A percentile compares a stretch with the other conserved stretches of the same genome.
phyloP scores from a whole-genome alignment of 176 grass and related monocot species.

The Elaeis guineensis region DNA sequence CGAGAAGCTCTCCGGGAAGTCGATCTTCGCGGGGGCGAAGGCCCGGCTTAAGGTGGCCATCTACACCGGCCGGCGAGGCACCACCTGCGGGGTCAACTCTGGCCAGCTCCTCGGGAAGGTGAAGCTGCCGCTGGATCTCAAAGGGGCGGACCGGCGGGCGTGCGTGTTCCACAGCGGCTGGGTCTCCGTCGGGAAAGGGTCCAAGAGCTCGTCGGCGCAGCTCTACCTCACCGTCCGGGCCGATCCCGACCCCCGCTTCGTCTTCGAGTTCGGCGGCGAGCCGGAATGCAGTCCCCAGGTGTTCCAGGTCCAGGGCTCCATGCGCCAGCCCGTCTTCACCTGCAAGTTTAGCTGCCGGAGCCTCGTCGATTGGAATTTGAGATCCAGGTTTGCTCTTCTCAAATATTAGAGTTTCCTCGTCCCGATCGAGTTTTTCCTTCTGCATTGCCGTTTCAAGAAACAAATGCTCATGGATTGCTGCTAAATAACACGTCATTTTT shows the following conservation, averaged over 20 bases:
- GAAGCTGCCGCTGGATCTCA: slow-evolving; percentile 57
- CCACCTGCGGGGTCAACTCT: slow-evolving; percentile 43
- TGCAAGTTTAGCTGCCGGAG: slow-evolving; percentile 88
- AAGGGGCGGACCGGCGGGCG: slow-evolving; percentile 38
- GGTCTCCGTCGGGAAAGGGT: slow-evolving; percentile 50
- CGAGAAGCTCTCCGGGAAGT: slow-evolving; percentile 46
- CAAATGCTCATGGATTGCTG: not conserved
- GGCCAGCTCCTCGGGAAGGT: slow-evolving; percentile 65
- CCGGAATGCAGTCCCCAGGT: slow-evolving; percentile 89
- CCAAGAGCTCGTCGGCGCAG: slow-evolving; percentile 27
- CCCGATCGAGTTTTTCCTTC: not conserved
- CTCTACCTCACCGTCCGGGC: slow-evolving; percentile 61
- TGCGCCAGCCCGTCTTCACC: slow-evolving; percentile 90
- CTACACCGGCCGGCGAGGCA: slow-evolving; percentile 56
- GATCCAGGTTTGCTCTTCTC: slow-evolving; percentile 24
- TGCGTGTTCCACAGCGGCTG: slow-evolving; percentile 61
- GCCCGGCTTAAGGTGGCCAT: slow-evolving; percentile 56
- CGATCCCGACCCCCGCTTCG: slow-evolving; percentile 67
- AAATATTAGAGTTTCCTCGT: too few relatives aligned
- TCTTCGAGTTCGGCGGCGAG: slow-evolving; percentile 90
- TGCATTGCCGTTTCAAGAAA: not conserved
- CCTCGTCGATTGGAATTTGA: slow-evolving; percentile 59
- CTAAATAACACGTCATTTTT: too few relatives aligned
- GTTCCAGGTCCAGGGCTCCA: slow-evolving; percentile 44
- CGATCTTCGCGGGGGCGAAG: slow-evolving; percentile 28